Conservation (phyloP, 495 filamentous ascomycete species). For the Neurospora tetraspora region DNA sequence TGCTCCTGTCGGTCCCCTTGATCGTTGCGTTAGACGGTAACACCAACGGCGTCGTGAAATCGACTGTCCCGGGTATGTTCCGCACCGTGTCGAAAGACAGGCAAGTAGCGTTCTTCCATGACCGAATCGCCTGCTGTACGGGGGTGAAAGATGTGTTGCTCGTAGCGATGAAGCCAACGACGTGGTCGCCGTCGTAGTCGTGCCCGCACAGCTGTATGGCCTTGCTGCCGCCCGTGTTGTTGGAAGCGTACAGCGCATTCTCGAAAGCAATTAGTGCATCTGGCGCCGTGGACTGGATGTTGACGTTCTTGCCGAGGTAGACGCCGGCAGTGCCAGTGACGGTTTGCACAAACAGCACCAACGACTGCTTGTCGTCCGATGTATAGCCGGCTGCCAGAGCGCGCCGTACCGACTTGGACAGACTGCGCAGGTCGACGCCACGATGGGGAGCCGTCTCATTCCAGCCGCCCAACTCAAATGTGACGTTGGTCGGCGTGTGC, state of each 20-base stretch:
- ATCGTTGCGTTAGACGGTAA: background rate
- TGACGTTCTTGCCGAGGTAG: conserved; percentile 15
- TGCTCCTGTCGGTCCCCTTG: background rate
- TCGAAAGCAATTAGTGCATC: background rate
- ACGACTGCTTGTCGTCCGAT: background rate
- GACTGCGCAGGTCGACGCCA: background rate
- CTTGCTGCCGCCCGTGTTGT: conserved; percentile 14
- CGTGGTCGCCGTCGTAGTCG: conserved; percentile 14
- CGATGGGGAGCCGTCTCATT: background rate
- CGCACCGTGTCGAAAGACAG: conserved; percentile 12
- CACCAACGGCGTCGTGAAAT: conserved; percentile 8
- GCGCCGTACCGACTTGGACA: background rate
- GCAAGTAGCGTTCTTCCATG: conserved; percentile 26
- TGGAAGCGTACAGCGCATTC: background rate
- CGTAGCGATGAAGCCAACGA: conserved; percentile 26
- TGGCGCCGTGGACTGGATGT: conserved; percentile 11
- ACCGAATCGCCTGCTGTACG: conserved; percentile 22
- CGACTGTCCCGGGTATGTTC: conserved; percentile 11
- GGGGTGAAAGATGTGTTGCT: conserved; percentile 21
- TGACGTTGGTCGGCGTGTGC: background rate
- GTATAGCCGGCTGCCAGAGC: background rate
- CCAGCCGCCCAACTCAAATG: conserved; percentile 3
- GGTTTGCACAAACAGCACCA: conserved; percentile 6
- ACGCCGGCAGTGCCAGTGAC: conserved; percentile 2
- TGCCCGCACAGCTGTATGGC: conserved; percentile 29